Evolutionary conservation across 257 asterid species (phyloP), one percentile per base, ranked within the genome.

Genomic region (Salvia rosmarinus): DNA sequence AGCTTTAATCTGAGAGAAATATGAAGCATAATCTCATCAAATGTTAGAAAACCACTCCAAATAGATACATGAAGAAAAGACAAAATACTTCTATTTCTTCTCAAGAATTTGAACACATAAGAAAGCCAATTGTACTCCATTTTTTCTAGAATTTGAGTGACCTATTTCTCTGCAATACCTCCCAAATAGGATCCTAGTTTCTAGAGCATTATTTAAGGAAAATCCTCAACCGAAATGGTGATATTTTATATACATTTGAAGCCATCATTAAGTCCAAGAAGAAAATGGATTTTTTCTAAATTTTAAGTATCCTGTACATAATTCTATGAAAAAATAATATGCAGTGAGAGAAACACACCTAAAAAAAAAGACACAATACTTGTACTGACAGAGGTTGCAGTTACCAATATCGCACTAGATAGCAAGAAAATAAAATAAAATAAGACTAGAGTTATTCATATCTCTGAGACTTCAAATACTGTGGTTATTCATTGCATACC

Each of bases 401-500:
- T 63, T 7, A 47, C 30, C 57, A 64, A 40, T 62, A 49, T 64
- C 35, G 40, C 42, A 55, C 34, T 17, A 17, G 37, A 55, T 63
- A 52, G 35, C 16, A 25, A 54, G 19, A 30, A 19, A n/a, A 19
- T n/a, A 57, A 4, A 17, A 19, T 6, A 50, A n/a, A 70, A 67
- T 32, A 30, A 44, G 20, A 5, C 40, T 60, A 30, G 6, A n/a
- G 12, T 14, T 19, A 70, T 61, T 43, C 54, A 54, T 35, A 28
- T 64, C 16, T 21, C 64, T 4, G 64, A 32, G 70, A 59, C 28
- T 21, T 30, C 44, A 59, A 67, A 1, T 37, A 6, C 37, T 32
- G 39, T 55, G 13, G 46, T 47, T 65, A 35, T 60, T 63, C 49
- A 64, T 34, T 11, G 37, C 88, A 30, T 87, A 94, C 97, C 96